Evolutionary conservation across 2,329 filamentous ascomycete species (phyloP).

Genomic region (Dothistroma septosporum): DNA sequence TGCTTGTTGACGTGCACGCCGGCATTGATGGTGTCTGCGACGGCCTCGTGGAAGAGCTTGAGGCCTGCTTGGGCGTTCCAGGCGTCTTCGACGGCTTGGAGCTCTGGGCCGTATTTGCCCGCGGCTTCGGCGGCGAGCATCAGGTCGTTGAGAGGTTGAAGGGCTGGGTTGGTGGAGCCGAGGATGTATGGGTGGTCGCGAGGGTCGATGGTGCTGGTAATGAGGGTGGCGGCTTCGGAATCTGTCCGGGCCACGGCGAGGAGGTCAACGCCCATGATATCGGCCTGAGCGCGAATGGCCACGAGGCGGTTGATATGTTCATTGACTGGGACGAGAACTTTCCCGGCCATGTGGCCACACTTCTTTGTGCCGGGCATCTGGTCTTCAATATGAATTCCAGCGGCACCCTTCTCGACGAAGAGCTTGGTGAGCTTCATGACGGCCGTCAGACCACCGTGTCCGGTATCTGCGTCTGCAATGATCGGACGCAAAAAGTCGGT

Average conservation of each 20-base stretch:
- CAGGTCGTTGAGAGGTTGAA: slow-evolving; percentile 82
- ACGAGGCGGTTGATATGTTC: slow-evolving; percentile 98
- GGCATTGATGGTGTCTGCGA: slow-evolving; percentile 73
- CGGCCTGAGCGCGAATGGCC: slow-evolving; percentile 92
- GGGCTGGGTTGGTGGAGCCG: slow-evolving; percentile 77
- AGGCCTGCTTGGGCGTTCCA: slow-evolving; percentile 78
- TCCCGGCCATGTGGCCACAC: slow-evolving; percentile 98
- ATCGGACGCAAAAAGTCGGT: slow-evolving; percentile 94
- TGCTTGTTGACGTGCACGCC: slow-evolving; percentile 65
- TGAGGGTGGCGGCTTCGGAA: slow-evolving; percentile 94
- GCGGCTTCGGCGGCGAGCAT: slow-evolving; percentile 80
- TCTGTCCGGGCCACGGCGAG: slow-evolving; percentile 91
- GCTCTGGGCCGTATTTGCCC: slow-evolving; percentile 73
- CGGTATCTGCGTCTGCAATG: slow-evolving; percentile 93
- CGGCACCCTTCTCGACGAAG: slow-evolving; percentile 92
- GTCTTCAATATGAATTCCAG: slow-evolving; percentile 97
- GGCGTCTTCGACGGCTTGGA: slow-evolving; percentile 87
- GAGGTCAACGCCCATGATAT: slow-evolving; percentile 94
- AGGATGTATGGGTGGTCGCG: slow-evolving; percentile 93
- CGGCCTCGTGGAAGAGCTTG: slow-evolving; percentile 86
- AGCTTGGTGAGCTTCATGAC: slow-evolving; percentile 99
- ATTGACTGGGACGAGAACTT: slow-evolving; percentile 91
- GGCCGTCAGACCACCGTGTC: slow-evolving; percentile 94
- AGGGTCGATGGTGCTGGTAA: slow-evolving; percentile 92
- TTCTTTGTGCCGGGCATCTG: slow-evolving; percentile 98